Evolutionary conservation across 1,284 basidiomycete species (phyloP).

Genomic region (Apiotrichum gamsii): DNA sequence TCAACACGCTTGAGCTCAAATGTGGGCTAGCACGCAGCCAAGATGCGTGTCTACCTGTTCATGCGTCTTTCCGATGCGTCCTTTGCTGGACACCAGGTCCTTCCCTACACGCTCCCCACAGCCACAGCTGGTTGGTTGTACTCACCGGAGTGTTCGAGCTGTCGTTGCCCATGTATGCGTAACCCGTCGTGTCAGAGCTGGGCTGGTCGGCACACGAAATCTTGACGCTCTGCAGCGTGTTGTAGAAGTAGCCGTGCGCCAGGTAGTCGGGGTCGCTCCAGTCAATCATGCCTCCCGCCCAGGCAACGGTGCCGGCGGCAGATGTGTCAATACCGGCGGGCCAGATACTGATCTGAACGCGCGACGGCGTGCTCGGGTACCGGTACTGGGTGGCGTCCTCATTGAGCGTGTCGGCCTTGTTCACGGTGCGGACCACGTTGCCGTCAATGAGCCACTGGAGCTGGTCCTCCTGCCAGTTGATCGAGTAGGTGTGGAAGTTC

Average conservation of each 20-base stretch:
- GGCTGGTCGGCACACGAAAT: slow-evolving; percentile 27
- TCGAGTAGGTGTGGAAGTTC: slow-evolving; percentile 72
- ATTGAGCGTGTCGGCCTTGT: slow-evolving; percentile 56
- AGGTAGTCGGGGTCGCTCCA: slow-evolving; percentile 68
- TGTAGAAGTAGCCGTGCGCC: slow-evolving; percentile 45
- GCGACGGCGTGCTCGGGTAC: slow-evolving; percentile 69
- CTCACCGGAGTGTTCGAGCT: slow-evolving; percentile 23
- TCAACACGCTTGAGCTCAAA: too few species aligned
- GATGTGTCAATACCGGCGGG: slow-evolving; percentile 61
- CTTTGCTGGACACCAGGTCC: too few species aligned
- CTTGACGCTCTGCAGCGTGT: slow-evolving; percentile 31
- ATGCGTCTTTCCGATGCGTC: too few species aligned
- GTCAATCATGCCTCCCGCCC: slow-evolving; percentile 72
- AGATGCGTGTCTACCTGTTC: too few species aligned
- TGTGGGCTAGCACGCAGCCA: too few species aligned
- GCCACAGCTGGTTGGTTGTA: too few species aligned
- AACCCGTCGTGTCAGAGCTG: slow-evolving; percentile 21
- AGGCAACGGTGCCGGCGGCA: slow-evolving; percentile 62
- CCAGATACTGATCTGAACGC: slow-evolving; percentile 74
- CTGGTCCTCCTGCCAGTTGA: slow-evolving; percentile 68
- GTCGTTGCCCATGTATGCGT: slow-evolving; percentile 30
- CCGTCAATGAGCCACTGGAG: slow-evolving; percentile 66
- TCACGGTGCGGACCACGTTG: slow-evolving; percentile 60
- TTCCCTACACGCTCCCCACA: too few species aligned
- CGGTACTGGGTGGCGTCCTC: slow-evolving; percentile 41